Conservation (phyloP, 768 basidiomycete genomes). For the Lanmaoa rubissima region DNA sequence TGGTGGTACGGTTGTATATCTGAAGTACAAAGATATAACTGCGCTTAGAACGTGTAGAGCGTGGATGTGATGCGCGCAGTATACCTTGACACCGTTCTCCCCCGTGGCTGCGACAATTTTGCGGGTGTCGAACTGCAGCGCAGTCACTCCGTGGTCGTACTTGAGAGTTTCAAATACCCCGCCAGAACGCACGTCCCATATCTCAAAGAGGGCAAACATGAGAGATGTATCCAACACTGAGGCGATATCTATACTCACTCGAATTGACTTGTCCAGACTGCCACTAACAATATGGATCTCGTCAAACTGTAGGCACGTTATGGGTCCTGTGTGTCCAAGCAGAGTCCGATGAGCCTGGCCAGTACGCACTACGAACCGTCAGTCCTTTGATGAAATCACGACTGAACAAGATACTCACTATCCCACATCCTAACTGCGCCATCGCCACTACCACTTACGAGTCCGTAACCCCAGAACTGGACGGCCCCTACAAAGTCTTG, state of each 20-base stretch:
- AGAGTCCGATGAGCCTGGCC: slow-evolving; percentile 95
- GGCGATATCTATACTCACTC: slow-evolving; percentile 48
- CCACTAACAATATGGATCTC: slow-evolving; percentile 92
- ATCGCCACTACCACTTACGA: slow-evolving; percentile 96
- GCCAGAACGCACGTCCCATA: slow-evolving; percentile 96
- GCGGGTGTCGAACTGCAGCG: slow-evolving; percentile 90
- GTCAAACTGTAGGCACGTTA: slow-evolving; percentile 95
- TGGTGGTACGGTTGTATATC: slow-evolving; percentile 94
- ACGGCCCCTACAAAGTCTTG: slow-evolving; percentile 97
- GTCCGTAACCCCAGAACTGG: slow-evolving; percentile 98
- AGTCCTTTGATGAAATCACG: not conserved
- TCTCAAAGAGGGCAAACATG: slow-evolving; percentile 42
- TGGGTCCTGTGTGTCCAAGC: slow-evolving; percentile 87
- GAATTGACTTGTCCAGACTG: slow-evolving; percentile 88
- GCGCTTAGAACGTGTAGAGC: not conserved
- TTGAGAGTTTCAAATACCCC: slow-evolving; percentile 83
- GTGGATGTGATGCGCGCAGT: slow-evolving; percentile 6
- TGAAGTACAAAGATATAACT: slow-evolving; percentile 28
- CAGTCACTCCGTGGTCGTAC: slow-evolving; percentile 88
- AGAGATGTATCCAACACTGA: not conserved
- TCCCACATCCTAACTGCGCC: slow-evolving; percentile 99
- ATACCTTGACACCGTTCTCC: slow-evolving; percentile 89
- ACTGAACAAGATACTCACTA: slow-evolving; percentile 53
- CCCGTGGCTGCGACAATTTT: slow-evolving; percentile 92
- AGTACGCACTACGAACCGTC: slow-evolving; percentile 75